Evolutionary conservation across 257 asterid genomes (phyloP).

Genomic region (Lavandula angustifolia): DNA sequence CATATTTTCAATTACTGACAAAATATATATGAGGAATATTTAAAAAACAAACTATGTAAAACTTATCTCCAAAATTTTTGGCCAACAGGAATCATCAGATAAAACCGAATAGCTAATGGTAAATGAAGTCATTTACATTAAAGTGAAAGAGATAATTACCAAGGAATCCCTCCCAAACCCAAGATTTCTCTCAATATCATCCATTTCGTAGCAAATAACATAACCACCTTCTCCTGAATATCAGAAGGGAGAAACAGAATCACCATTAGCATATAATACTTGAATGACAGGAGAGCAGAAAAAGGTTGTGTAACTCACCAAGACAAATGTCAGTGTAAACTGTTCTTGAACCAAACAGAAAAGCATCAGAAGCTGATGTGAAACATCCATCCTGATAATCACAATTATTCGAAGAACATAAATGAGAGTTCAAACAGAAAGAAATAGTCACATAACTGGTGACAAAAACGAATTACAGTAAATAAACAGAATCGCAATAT

Average conservation of each 20-base stretch:
- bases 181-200: conserved; percentile 80
- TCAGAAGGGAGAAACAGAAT: conserved; percentile 9
- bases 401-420: conserved; percentile 28
- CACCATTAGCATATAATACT: conserved; percentile 26
- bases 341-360: conserved; percentile 93
- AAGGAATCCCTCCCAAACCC: conserved; percentile 93
- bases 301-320: conserved; percentile 48
- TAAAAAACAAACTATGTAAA: too few species aligned
- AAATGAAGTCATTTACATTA: conserved; percentile 6
- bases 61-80: not conserved
- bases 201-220: conserved; percentile 96
- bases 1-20: not conserved
- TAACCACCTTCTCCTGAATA: conserved; percentile 83
- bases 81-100: conserved; percentile 10
- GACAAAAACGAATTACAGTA: conserved; percentile 7
- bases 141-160: conserved; percentile 51
- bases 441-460: not conserved
- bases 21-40: not conserved
- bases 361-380: conserved; percentile 97
- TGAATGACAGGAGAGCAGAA: conserved; percentile 10
- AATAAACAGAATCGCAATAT: not conserved
- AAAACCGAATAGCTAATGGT: conserved; percentile 1
- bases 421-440: conserved; percentile 27
- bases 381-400: conserved; percentile 89
- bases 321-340: conserved; percentile 93